phyloP scores from a whole-genome alignment of 2,329 filamentous ascomycete genomes.

The Colletotrichum horii region DNA sequence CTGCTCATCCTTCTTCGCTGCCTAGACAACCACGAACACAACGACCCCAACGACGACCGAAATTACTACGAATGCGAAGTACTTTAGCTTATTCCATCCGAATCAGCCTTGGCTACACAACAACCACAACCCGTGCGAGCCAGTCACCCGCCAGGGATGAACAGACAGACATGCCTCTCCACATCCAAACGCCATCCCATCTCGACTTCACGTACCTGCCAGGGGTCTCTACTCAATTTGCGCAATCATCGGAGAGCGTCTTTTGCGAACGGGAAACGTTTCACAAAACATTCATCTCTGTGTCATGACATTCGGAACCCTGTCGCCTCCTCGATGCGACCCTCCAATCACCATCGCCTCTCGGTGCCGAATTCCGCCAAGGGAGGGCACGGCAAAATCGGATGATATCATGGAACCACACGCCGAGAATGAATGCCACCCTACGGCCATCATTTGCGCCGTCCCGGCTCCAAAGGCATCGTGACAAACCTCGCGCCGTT shows the following conservation, averaged over 20 bases:
- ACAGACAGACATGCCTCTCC: not conserved
- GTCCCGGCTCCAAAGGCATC: not conserved
- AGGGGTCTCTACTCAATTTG: not conserved
- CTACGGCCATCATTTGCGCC: not conserved
- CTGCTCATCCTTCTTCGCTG: slow-evolving; percentile 7
- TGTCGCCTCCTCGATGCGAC: not conserved
- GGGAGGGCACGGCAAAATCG: slow-evolving; percentile 9
- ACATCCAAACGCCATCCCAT: not conserved
- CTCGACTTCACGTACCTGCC: not conserved
- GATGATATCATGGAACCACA: slow-evolving; percentile 19
- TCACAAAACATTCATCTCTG: slow-evolving; percentile 20
- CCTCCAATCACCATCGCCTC: slow-evolving; percentile 2
- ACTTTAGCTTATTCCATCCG: not conserved
- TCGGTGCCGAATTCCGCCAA: slow-evolving; percentile 19
- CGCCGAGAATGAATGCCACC: slow-evolving; percentile 10
- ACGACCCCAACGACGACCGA: not conserved
- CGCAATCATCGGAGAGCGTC: not conserved
- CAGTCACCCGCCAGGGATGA: not conserved
- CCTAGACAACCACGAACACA: not conserved
- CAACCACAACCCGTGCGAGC: not conserved
- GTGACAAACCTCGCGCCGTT: not conserved
- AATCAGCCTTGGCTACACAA: slow-evolving; percentile 4
- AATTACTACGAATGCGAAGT: not conserved
- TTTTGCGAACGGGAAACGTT: slow-evolving; percentile 14
- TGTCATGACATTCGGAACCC: slow-evolving; percentile 9